Evolutionary conservation across 495 filamentous ascomycete species (phyloP).

Genomic region (Tuber borchii): DNA sequence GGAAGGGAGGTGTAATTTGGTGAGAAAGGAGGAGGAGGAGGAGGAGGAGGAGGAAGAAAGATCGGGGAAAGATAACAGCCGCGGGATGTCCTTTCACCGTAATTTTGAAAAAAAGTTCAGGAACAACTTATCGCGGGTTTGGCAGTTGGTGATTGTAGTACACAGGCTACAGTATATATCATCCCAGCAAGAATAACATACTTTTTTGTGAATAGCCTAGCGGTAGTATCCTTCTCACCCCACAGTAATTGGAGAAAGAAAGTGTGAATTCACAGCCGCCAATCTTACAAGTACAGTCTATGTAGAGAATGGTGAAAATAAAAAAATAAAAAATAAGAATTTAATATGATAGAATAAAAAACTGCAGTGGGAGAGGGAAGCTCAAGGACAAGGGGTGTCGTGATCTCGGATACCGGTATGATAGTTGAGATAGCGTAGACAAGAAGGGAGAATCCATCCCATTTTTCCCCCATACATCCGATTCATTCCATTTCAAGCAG

Average conservation of each 20-base stretch:
- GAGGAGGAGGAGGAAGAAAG: background rate
- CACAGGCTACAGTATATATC: constrained; percentile 1
- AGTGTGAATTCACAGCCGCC: background rate
- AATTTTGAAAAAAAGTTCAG: background rate
- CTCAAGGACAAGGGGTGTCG: background rate
- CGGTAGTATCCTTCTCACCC: background rate
- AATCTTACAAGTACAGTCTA: background rate
- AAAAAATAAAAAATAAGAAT: background rate
- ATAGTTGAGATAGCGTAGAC: background rate
- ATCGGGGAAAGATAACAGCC: background rate
- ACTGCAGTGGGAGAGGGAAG: background rate
- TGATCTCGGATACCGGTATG: background rate
- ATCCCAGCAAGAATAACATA: background rate
- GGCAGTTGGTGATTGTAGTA: background rate
- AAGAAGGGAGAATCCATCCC: background rate
- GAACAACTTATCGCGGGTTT: background rate
- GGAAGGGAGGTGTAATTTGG: background rate
- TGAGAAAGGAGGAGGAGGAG: background rate
- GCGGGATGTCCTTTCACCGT: background rate
- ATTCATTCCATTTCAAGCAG: background rate
- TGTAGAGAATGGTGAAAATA: background rate
- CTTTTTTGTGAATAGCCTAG: background rate
- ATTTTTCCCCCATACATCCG: background rate
- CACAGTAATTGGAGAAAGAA: background rate
- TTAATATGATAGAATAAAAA: background rate